Conservation (phyloP, 148 eudicot genomes). For the Vaccinium vitisidaea region DNA sequence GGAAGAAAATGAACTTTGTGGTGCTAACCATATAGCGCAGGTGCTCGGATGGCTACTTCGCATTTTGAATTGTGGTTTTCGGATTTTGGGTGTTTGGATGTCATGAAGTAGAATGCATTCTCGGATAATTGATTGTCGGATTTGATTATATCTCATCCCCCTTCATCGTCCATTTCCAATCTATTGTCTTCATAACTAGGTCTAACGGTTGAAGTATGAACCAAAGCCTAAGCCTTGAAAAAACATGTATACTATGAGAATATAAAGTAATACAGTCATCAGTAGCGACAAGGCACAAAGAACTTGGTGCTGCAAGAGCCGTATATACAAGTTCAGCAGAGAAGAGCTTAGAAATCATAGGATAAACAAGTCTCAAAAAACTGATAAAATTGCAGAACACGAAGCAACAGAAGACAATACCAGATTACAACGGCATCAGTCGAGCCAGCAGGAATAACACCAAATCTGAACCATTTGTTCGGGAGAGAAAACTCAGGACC, state of each 20-base stretch:
- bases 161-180: too few species aligned
- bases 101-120: too few species aligned
- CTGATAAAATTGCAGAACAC: constrained; percentile 6
- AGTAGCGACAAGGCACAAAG: not conserved
- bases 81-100: too few species aligned
- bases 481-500: constrained; percentile 61
- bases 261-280: not conserved
- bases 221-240: not conserved
- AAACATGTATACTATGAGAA: not conserved
- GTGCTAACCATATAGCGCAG: not conserved
- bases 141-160: too few species aligned
- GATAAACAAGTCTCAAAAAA: not conserved
- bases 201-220: not conserved
- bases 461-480: constrained; percentile 77
- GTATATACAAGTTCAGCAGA: constrained; percentile 3
- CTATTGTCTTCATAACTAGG: not conserved
- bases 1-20: not conserved
- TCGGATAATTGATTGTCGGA: too few species aligned
- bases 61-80: too few species aligned
- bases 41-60: too few species aligned
- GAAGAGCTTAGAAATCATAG: not conserved
- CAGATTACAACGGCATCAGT: constrained; percentile 96
- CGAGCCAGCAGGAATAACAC: constrained; percentile 94
- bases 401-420: constrained; percentile 41
- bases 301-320: not conserved